Conservation (phyloP, 148 eudicot genomes). For the Vaccinium macrocarpon region DNA sequence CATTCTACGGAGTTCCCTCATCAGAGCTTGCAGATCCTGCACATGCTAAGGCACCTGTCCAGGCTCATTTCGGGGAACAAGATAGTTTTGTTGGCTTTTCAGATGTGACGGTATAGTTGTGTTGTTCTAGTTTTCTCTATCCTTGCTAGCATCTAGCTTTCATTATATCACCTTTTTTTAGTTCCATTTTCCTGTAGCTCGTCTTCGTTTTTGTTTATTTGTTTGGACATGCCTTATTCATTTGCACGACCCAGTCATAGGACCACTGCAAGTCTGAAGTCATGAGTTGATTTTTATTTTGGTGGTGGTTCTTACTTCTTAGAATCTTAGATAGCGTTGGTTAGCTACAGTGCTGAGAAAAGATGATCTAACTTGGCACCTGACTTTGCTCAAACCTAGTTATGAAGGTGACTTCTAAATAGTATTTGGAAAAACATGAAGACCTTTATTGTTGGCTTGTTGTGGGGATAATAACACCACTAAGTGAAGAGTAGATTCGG, state of each 20-base stretch:
- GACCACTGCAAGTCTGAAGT: not conserved
- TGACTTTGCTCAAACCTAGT: not conserved
- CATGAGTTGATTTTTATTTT: not conserved
- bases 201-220: not conserved
- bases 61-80: conserved; percentile 81
- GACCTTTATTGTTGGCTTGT: not conserved
- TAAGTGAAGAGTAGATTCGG: not conserved
- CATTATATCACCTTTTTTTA: not conserved
- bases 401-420: not conserved
- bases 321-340: not conserved
- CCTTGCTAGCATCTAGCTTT: not conserved
- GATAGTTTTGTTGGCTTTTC: conserved; percentile 83
- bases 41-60: conserved; percentile 72
- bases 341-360: not conserved
- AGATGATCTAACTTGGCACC: not conserved
- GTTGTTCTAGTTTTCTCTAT: not conserved
- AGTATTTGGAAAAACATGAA: not conserved
- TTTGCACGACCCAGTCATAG: not conserved
- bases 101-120: conserved; percentile 62
- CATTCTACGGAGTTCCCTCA: conserved; percentile 87
- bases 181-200: not conserved
- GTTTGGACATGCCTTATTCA: not conserved
- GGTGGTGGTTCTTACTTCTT: not conserved
- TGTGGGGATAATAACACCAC: not conserved
- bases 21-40: conserved; percentile 75